phyloP scores from a whole-genome alignment of 169 alveolate genomes.

The Cryptosporidium felis region DNA sequence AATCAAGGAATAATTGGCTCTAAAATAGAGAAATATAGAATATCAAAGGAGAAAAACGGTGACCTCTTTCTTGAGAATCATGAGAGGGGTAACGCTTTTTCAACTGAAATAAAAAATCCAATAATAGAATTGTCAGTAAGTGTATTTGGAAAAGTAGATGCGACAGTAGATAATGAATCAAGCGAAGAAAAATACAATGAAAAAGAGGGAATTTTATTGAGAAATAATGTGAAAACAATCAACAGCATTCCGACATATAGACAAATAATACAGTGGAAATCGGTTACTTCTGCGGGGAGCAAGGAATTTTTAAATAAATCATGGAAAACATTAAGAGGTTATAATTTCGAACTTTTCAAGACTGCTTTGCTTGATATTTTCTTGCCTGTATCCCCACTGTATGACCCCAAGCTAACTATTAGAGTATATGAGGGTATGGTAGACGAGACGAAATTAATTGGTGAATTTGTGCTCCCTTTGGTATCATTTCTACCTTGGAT shows the following conservation, averaged over 20 bases:
- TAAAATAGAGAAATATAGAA: slow-evolving; percentile 35
- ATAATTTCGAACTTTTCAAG: slow-evolving; percentile 85
- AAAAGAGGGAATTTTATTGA: background rate
- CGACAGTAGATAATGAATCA: slow-evolving; percentile 2
- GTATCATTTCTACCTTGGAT: slow-evolving; percentile 84
- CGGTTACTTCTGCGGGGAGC: slow-evolving; percentile 36
- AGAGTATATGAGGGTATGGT: slow-evolving; percentile 78
- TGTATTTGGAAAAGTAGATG: slow-evolving; percentile 55
- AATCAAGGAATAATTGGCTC: slow-evolving; percentile 66
- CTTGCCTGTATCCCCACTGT: slow-evolving; percentile 86
- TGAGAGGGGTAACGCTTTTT: slow-evolving; percentile 35
- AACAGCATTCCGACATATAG: slow-evolving; percentile 29
- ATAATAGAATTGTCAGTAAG: slow-evolving; percentile 43
- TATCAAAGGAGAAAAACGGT: background rate
- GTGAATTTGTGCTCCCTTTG: slow-evolving; percentile 79
- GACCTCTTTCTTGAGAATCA: slow-evolving; percentile 49
- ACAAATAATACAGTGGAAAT: slow-evolving; percentile 36
- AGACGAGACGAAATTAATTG: slow-evolving; percentile 79
- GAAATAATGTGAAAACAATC: background rate
- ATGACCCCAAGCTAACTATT: slow-evolving; percentile 85
- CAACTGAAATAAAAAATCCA: slow-evolving; percentile 48
- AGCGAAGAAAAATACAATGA: background rate
- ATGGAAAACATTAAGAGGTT: slow-evolving; percentile 79
- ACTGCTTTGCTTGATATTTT: slow-evolving; percentile 79
- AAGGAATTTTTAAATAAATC: slow-evolving; percentile 75